phyloP scores from a whole-genome alignment of 495 filamentous ascomycete species.

The Penicillium arizonense region DNA sequence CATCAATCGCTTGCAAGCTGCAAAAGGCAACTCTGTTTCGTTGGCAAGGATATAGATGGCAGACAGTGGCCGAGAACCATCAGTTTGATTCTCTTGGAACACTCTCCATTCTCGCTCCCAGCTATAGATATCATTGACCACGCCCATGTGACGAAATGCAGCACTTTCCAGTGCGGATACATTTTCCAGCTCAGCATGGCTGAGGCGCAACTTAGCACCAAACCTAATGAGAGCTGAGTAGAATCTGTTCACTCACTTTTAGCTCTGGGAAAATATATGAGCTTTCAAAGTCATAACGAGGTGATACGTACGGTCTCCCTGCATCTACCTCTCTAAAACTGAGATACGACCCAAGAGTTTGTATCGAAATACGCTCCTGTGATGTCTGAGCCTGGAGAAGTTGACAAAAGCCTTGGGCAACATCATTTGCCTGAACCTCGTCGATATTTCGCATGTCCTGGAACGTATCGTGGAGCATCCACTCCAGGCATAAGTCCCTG shows the following conservation, averaged over 20 bases:
- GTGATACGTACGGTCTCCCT: slow-evolving; percentile 12
- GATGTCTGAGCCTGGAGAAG: slow-evolving; percentile 18
- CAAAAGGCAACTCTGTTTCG: slow-evolving; percentile 16
- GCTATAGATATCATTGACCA: slow-evolving; percentile 25
- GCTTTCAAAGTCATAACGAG: too few species aligned
- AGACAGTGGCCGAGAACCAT: slow-evolving; percentile 21
- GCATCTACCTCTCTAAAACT: slow-evolving; percentile 15
- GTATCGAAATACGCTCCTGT: slow-evolving; percentile 8
- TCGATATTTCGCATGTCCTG: slow-evolving; percentile 11
- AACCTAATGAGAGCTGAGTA: slow-evolving; percentile 23
- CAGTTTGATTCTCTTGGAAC: slow-evolving; percentile 10
- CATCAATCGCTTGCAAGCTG: slow-evolving; percentile 19
- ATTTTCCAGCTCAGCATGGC: not conserved
- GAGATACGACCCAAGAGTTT: slow-evolving; percentile 18
- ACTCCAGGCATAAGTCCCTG: slow-evolving; percentile 9
- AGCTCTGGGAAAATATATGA: too few species aligned
- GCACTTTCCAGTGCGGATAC: slow-evolving; percentile 9
- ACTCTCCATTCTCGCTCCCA: slow-evolving; percentile 23
- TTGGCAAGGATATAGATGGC: slow-evolving; percentile 18
- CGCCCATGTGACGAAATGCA: slow-evolving; percentile 18
- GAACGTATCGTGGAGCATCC: slow-evolving; percentile 20
- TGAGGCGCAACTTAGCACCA: slow-evolving; percentile 14
- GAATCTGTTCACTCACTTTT: slow-evolving; percentile 7
- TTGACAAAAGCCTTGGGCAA: slow-evolving; percentile 19
- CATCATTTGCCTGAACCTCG: slow-evolving; percentile 9